phyloP scores from a whole-genome alignment of 148 eudicot species.

The Rhododendron vialii region DNA sequence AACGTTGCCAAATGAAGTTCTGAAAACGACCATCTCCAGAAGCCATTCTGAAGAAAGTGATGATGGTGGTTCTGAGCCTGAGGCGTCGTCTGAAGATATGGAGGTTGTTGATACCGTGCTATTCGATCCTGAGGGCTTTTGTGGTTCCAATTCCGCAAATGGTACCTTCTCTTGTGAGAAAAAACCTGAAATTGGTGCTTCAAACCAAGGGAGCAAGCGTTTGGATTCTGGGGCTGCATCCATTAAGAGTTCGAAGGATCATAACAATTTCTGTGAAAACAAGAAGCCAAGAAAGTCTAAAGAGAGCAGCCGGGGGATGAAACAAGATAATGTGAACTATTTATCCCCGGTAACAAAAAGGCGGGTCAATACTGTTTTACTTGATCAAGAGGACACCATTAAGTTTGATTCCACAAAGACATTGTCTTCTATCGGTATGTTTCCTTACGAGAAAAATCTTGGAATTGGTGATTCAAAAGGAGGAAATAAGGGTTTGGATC shows the following conservation, averaged over 20 bases:
- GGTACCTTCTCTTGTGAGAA: not conserved
- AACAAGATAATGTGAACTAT: constrained; percentile 8
- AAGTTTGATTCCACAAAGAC: not conserved
- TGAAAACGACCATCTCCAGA: not conserved
- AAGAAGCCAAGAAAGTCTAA: constrained; percentile 21
- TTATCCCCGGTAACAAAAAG: constrained; percentile 21
- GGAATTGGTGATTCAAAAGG: not conserved
- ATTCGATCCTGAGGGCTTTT: not conserved
- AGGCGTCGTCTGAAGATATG: constrained; percentile 23
- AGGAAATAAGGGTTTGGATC: constrained; percentile 1
- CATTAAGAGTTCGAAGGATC: constrained; percentile 8
- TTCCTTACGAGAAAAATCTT: not conserved
- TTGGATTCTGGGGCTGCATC: not conserved
- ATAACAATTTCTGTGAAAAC: constrained; percentile 1
- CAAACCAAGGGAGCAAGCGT: not conserved
- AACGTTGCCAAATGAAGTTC: constrained; percentile 19
- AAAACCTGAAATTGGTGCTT: not conserved
- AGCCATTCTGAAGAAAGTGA: constrained; percentile 16
- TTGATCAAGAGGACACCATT: not conserved
- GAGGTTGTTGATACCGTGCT: constrained; percentile 7
- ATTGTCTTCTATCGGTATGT: not conserved
- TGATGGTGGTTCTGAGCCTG: constrained; percentile 11
- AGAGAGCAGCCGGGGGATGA: constrained; percentile 11
- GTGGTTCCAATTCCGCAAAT: not conserved
- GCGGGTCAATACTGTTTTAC: constrained; percentile 3